Evolutionary conservation across 176 grass and related monocot species (phyloP).

Genomic region (Musa acuminata): DNA sequence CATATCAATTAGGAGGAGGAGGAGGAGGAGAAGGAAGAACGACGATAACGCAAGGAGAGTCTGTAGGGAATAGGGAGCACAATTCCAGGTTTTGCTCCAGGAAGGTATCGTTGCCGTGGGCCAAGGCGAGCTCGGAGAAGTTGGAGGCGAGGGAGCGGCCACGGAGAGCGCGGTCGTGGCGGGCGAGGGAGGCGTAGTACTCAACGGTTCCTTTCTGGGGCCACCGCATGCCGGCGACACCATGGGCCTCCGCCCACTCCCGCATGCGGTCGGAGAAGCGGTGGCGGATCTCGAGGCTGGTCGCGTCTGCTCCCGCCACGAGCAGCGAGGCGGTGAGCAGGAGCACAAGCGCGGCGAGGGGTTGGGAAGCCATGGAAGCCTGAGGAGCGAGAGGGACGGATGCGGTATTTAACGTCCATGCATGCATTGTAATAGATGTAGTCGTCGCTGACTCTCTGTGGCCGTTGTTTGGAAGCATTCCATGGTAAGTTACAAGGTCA

Average conservation of each 20-base stretch:
- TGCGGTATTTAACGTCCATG: background rate
- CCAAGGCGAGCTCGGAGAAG: constrained; percentile 33
- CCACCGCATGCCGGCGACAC: constrained; percentile 13
- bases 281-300: background rate
- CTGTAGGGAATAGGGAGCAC: constrained; percentile 8
- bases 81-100: constrained; percentile 39
- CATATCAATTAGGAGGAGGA: background rate
- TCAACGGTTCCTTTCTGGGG: constrained; percentile 25
- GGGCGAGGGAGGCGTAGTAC: constrained; percentile 44
- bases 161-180: constrained; percentile 33
- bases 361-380: background rate
- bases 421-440: background rate
- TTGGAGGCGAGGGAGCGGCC: constrained; percentile 23
- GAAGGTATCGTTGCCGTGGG: constrained; percentile 55
- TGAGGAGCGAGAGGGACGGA: background rate
- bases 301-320: background rate
- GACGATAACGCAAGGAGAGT: too few relatives aligned
- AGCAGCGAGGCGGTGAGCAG: background rate
- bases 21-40: too few relatives aligned
- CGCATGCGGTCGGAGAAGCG: background rate
- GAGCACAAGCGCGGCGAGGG: background rate
- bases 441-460: too few relatives aligned
- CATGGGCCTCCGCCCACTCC: background rate
- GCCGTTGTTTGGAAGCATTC: too few relatives aligned
- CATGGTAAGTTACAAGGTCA: too few relatives aligned